phyloP scores from a whole-genome alignment of 2,329 filamentous ascomycete species.

The Hawksworthiomyces lignivorus region DNA sequence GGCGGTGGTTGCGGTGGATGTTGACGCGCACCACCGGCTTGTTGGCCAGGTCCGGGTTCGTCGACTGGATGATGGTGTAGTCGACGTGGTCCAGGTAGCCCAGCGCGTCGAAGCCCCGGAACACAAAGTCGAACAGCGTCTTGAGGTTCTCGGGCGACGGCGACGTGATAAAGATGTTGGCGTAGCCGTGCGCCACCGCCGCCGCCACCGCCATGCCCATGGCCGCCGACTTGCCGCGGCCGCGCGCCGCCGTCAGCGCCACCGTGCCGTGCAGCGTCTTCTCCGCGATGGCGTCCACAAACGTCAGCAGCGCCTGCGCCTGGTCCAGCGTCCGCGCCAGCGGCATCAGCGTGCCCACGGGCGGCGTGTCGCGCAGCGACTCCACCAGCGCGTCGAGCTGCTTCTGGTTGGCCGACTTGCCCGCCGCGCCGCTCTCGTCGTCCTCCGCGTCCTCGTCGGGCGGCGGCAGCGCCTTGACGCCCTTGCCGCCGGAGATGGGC shows the following conservation, averaged over 20 bases:
- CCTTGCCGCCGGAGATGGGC: constrained; percentile 91
- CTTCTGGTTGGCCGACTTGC: constrained; percentile 61
- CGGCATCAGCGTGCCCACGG: constrained; percentile 74
- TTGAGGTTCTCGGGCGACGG: constrained; percentile 97
- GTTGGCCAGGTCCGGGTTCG: constrained; percentile 89
- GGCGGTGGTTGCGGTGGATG: constrained; percentile 85
- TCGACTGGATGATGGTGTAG: constrained; percentile 96
- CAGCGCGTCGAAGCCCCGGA: constrained; percentile 94
- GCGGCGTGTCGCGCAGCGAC: constrained; percentile 73
- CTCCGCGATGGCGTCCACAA: constrained; percentile 91
- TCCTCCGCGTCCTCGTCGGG: constrained; percentile 62
- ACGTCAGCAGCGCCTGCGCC: constrained; percentile 92
- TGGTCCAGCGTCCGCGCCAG: constrained; percentile 90
- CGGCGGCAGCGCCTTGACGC: constrained; percentile 73
- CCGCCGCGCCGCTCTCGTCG: constrained; percentile 43
- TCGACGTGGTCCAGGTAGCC: constrained; percentile 92
- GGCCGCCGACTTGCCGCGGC: constrained; percentile 93
- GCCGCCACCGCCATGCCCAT: constrained; percentile 91
- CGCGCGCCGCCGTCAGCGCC: constrained; percentile 84
- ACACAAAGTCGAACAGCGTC: constrained; percentile 95
- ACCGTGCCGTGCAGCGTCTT: constrained; percentile 94
- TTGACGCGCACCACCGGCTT: constrained; percentile 98
- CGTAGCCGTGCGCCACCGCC: constrained; percentile 91
- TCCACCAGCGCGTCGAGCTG: constrained; percentile 87
- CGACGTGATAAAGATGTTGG: constrained; percentile 98